Base-by-base conservation (phyloP, 495 filamentous ascomycete species). In the Ascodesmis nigricans region DNA sequence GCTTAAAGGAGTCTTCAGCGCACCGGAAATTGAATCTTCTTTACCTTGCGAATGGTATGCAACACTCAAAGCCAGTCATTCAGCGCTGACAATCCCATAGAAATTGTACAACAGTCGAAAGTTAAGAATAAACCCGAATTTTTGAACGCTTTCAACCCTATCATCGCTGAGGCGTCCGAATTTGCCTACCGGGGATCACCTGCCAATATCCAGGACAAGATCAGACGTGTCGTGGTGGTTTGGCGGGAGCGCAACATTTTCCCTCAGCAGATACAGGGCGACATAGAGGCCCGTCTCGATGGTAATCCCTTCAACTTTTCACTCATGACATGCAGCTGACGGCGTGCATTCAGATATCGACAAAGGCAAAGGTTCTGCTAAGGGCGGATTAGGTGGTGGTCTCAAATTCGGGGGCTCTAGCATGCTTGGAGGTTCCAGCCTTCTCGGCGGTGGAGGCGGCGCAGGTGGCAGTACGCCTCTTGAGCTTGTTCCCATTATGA, bases 91-190 rank as follows among this genome's bases (percentile, higher is more conserved):
- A 18, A 7, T n/a, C n/a, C n/a, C 22, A 37, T 40, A 91, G 87
- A 99, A 61, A 79, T 99, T 27, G 73, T 75, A 15, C 87, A 99
- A 50, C 84, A 93, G 50, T 91, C 82, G 6, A 90, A 84, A 50
- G 79, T 74, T 14, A 75, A 82, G 26, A 68, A 70, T 28, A 91
- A 90, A 58, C 69, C 81, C 21, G 87, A 99, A 35, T 99, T 99
- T 44, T 56, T 91, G 10, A 67, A 74, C 18, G 82, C 87, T 3
- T 93, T 91, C 54, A 75, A 79, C 3, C 80, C 82, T 5, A 69
- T 91, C 45, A 76, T 97, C 36, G 79, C 73, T 1, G 90, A 95
- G 47, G 83, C 80, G 5, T 75, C 72, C 5, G 64, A 76, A 17
- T 60, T 63, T 5, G 81, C 90, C 33, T 95, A 93, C 56, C 87